A percentile compares a stretch with the other conserved stretches of the same genome.
Evolutionary conservation across 2,329 filamentous ascomycete species (phyloP).

Genomic region (Ilyonectria sp.): DNA sequence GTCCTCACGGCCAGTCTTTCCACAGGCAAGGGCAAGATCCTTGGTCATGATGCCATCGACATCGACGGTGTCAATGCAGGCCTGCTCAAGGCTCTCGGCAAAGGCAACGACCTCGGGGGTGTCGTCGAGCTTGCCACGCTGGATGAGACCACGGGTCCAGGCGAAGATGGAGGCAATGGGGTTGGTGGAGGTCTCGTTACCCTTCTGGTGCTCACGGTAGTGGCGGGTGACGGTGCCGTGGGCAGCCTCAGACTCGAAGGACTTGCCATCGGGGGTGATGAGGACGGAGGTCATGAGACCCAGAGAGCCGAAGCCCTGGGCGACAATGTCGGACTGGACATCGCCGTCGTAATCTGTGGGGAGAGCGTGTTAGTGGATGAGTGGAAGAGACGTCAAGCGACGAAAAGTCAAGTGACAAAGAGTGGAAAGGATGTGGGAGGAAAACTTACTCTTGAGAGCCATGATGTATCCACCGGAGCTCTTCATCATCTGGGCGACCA

Average conservation of each 20-base stretch:
- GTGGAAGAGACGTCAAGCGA: not conserved
- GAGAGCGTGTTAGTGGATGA: conserved; percentile 32
- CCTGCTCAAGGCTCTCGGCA: conserved; percentile 91
- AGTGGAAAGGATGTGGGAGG: not conserved
- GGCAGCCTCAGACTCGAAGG: conserved; percentile 97
- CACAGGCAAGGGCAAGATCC: conserved; percentile 95
- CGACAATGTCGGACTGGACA: conserved; percentile 98
- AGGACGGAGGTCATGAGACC: conserved; percentile 99
- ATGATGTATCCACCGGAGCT: conserved; percentile 96
- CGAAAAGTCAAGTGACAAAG: conserved; percentile 20
- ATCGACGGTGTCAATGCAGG: conserved; percentile 95
- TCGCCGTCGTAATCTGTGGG: conserved; percentile 98
- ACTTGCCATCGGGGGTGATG: conserved; percentile 96
- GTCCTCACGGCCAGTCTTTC: conserved; percentile 85
- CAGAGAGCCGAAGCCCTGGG: conserved; percentile 97
- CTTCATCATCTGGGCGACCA: conserved; percentile 99
- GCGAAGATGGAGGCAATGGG: conserved; percentile 99
- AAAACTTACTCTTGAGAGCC: conserved; percentile 91
- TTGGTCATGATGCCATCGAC: conserved; percentile 98
- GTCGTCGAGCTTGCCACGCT: conserved; percentile 92
- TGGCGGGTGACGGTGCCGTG: conserved; percentile 99
- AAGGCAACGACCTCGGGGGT: conserved; percentile 95
- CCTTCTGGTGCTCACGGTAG: conserved; percentile 99
- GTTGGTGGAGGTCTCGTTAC: conserved; percentile 97
- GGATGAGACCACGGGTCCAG: conserved; percentile 94